Conservation (phyloP, 805 yeast species). For the Lipomyces starkeyi region DNA sequence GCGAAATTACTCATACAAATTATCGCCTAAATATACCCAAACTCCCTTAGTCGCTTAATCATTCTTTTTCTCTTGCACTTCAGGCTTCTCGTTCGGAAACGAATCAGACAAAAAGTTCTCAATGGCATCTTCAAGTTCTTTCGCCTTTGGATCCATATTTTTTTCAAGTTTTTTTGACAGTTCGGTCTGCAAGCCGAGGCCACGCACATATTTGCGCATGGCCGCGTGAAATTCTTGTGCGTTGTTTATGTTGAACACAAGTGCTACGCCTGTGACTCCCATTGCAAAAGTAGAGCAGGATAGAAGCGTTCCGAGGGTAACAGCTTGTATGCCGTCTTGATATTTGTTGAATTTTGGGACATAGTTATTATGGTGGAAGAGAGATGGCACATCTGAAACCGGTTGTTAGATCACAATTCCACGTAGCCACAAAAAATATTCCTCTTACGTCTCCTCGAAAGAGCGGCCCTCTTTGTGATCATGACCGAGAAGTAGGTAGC, state of each 20-base stretch:
- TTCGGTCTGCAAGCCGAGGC: conserved; percentile 46
- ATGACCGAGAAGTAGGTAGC: conserved; percentile 26
- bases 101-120: conserved; percentile 28
- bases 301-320: conserved; percentile 71
- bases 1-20: neutral
- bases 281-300: conserved; percentile 72
- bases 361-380: conserved; percentile 77
- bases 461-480: conserved; percentile 25
- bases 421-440: neutral
- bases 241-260: conserved; percentile 73
- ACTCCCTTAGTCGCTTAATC: neutral
- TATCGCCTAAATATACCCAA: neutral
- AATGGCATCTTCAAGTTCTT: conserved; percentile 26
- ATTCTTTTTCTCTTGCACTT: neutral
- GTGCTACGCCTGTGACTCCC: conserved; percentile 72
- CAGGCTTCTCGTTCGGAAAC: neutral
- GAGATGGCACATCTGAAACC: conserved; percentile 59
- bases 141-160: conserved; percentile 25
- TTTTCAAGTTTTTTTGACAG: conserved; percentile 17
- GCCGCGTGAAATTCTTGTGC: conserved; percentile 71
- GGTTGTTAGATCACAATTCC: neutral
- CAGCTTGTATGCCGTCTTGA: conserved; percentile 78
- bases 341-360: conserved; percentile 77
- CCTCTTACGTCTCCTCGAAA: conserved; percentile 28
- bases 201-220: conserved; percentile 67